Conservation (phyloP, 1,284 basidiomycete species). For the Rhodotorula sp. region DNA sequence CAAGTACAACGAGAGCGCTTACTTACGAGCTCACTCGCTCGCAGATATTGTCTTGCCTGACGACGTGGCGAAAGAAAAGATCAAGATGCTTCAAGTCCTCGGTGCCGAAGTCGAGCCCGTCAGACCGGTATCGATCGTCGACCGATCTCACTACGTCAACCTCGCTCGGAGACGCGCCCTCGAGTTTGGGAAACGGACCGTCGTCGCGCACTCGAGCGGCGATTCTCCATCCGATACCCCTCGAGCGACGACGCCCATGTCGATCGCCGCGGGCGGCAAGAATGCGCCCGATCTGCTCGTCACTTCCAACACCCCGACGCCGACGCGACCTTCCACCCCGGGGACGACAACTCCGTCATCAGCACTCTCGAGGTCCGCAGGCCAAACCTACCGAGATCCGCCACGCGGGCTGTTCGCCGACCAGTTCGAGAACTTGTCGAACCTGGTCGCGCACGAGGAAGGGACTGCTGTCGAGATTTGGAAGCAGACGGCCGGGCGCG, state of each 20-base stretch:
- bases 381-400: constrained; percentile 14
- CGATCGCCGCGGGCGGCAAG: neutral
- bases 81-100: constrained; percentile 74
- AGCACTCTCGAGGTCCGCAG: neutral
- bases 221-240: constrained; percentile 3
- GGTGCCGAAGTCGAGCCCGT: constrained; percentile 76
- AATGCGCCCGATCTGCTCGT: constrained; percentile 21
- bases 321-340: neutral
- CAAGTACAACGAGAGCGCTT: too few species aligned
- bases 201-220: constrained; percentile 7
- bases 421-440: constrained; percentile 85
- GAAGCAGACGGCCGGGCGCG: constrained; percentile 78
- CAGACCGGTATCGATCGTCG: constrained; percentile 73
- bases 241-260: neutral
- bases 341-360: neutral
- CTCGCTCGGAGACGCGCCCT: constrained; percentile 65
- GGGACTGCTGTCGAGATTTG: constrained; percentile 96
- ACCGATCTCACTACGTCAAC: constrained; percentile 81
- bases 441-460: constrained; percentile 82
- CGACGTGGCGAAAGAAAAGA: constrained; percentile 80
- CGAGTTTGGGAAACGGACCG: constrained; percentile 61
- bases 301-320: neutral
- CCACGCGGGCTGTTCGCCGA: constrained; percentile 70
- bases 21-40: neutral
- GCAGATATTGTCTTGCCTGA: constrained; percentile 89